Conservation (phyloP, 306 rosid genomes). For the Citrullus colocynthis region DNA sequence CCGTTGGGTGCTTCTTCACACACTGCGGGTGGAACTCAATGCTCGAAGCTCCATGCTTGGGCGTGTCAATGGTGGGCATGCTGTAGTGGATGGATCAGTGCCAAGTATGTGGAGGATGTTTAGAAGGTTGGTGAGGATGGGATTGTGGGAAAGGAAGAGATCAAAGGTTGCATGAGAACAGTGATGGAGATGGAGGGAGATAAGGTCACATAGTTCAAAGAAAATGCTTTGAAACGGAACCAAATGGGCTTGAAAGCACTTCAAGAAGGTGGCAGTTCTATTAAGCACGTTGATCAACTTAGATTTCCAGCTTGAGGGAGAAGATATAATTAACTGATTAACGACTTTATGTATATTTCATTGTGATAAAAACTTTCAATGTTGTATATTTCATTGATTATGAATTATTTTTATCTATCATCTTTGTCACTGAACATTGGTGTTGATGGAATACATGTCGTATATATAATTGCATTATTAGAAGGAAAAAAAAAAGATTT, state of each 20-base stretch:
- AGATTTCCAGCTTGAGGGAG: not conserved
- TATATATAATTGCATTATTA: too few relatives aligned
- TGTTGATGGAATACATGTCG: too few relatives aligned
- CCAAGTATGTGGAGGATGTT: conserved; percentile 32
- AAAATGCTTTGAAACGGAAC: conserved; percentile 34
- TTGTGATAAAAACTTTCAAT: too few relatives aligned
- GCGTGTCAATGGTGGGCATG: conserved; percentile 37
- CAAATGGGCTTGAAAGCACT: conserved; percentile 21
- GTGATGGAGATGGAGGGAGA: conserved; percentile 37
- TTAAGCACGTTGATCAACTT: conserved; percentile 18
- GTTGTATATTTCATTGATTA: too few relatives aligned
- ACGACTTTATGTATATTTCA: too few relatives aligned
- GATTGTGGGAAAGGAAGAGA: conserved; percentile 25
- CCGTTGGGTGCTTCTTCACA: conserved; percentile 31
- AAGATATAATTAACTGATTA: not conserved
- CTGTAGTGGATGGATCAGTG: conserved; percentile 42
- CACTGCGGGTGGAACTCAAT: conserved; percentile 47
- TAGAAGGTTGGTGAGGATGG: conserved; percentile 29
- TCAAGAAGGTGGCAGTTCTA: conserved; percentile 25
- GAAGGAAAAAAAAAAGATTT: too few relatives aligned
- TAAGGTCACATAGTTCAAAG: conserved; percentile 18
- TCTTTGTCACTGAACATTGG: too few relatives aligned
- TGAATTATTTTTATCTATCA: too few relatives aligned
- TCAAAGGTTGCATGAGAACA: conserved; percentile 14
- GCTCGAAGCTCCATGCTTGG: conserved; percentile 28